These are phyloP conservation scores for Gracilaria vermiculophylla DNA, from an alignment of 23 red algal genomes.

Conservation along the genomic window DNA sequence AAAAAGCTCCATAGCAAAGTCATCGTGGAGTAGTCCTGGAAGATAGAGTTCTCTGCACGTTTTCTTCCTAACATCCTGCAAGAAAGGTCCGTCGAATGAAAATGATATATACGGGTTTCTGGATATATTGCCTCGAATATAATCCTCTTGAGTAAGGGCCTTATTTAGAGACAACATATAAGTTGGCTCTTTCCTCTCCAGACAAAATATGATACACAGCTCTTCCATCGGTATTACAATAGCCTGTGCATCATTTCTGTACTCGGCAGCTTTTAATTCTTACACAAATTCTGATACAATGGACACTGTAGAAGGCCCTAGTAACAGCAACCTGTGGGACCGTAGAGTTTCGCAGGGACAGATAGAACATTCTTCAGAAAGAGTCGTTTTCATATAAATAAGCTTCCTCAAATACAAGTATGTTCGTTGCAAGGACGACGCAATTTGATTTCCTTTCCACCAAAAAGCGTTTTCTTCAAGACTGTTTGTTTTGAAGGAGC, in stretches of 20 bases:
- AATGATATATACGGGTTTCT: slow-evolving; percentile 65
- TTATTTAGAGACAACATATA: slow-evolving; percentile 66
- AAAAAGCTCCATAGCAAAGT: slow-evolving; percentile 88
- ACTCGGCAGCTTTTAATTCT: slow-evolving; percentile 47
- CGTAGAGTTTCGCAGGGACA: slow-evolving; percentile 46
- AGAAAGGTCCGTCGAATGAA: slow-evolving; percentile 65
- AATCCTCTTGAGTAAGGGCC: slow-evolving; percentile 89
- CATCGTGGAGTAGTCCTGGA: slow-evolving; percentile 74
- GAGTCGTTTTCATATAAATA: slow-evolving; percentile 50
- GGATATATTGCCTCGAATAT: slow-evolving; percentile 77
- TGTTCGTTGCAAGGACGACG: slow-evolving; percentile 33
- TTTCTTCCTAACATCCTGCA: slow-evolving; percentile 83
- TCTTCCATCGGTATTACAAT: slow-evolving; percentile 63
- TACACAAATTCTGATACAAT: slow-evolving; percentile 49
- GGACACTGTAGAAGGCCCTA: slow-evolving; percentile 5
- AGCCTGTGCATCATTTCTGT: slow-evolving; percentile 41
- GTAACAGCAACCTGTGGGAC: slow-evolving; percentile 37
- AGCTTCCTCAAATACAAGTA: slow-evolving; percentile 70
- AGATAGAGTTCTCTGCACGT: slow-evolving; percentile 82
- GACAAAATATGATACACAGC: slow-evolving; percentile 61
- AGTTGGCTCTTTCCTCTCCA: slow-evolving; percentile 44
- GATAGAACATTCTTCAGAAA: slow-evolving; percentile 65
- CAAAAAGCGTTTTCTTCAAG: slow-evolving; percentile 23
- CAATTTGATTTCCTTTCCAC: slow-evolving; percentile 11
- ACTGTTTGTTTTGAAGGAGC: slow-evolving; percentile 19